phyloP scores from a whole-genome alignment of 1,139 yeast genomes.

The Hemisphaericaspora subhashii region DNA sequence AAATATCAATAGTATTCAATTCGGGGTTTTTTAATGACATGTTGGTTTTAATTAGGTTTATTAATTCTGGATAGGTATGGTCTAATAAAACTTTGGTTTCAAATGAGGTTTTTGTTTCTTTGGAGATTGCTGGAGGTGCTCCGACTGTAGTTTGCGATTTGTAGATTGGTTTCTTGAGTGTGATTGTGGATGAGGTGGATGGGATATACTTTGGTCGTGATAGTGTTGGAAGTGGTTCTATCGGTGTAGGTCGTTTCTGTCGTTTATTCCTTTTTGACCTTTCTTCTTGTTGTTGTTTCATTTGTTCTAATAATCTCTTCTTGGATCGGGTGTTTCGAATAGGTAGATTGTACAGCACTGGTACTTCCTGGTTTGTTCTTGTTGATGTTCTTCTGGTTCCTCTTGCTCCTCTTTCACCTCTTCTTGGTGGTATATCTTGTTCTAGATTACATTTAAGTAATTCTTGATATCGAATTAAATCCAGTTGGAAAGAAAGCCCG shows the following conservation, averaged over 20 bases:
- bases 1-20: constrained; percentile 20
- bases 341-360: neutral
- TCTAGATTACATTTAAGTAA: constrained; percentile 20
- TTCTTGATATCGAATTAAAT: constrained; percentile 22
- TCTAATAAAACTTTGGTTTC: constrained; percentile 19
- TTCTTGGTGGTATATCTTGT: constrained; percentile 29
- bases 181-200: neutral
- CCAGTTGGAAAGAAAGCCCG: constrained; percentile 11
- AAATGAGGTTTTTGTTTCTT: constrained; percentile 10
- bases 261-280: neutral
- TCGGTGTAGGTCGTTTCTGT: too few relatives aligned
- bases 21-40: constrained; percentile 8
- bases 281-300: neutral
- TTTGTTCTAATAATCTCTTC: constrained; percentile 1
- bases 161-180: neutral
- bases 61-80: constrained; percentile 20
- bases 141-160: constrained; percentile 1
- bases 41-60: constrained; percentile 18
- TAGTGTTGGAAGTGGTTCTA: neutral
- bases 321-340: constrained; percentile 1
- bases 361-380: neutral
- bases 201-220: constrained; percentile 2
- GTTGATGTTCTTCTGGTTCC: neutral
- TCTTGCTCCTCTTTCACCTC: constrained; percentile 7
- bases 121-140: constrained; percentile 10